Conservation (phyloP, 1,284 basidiomycete species). For the Coniferiporia weirii region DNA sequence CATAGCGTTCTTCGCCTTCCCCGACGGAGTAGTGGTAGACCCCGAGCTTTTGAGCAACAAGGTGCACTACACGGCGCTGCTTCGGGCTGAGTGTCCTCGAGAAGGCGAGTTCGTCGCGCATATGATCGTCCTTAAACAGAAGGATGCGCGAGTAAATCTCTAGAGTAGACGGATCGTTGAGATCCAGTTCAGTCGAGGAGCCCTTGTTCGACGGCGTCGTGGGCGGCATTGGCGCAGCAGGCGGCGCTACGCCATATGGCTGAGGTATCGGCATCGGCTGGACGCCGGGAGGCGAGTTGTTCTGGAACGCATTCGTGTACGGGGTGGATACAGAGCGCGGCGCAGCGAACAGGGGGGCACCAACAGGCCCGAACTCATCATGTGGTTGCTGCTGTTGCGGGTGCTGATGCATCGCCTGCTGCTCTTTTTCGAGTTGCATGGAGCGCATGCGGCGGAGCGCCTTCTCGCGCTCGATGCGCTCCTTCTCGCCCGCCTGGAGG, state of each 20-base stretch:
- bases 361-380: constrained; percentile 62
- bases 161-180: constrained; percentile 92
- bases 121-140: constrained; percentile 96
- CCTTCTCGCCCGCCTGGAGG: constrained; percentile 97
- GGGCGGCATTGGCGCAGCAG: constrained; percentile 41
- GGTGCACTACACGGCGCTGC: constrained; percentile 89
- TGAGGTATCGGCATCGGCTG: constrained; percentile 56
- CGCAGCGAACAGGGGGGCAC: constrained; percentile 47
- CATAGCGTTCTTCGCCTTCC: constrained; percentile 88
- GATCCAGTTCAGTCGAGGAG: constrained; percentile 71
- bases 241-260: constrained; percentile 44
- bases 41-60: constrained; percentile 93
- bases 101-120: constrained; percentile 97
- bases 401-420: constrained; percentile 38
- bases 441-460: constrained; percentile 97
- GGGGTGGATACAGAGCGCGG: constrained; percentile 58
- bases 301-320: constrained; percentile 39
- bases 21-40: constrained; percentile 94
- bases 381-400: constrained; percentile 40
- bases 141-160: constrained; percentile 97
- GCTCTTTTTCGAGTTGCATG: constrained; percentile 87
- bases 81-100: constrained; percentile 80
- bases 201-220: constrained; percentile 54
- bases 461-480: constrained; percentile 98
- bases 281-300: constrained; percentile 55